phyloP scores from a whole-genome alignment of 176 grass and related monocot genomes.

The Aegilops umbellulata region DNA sequence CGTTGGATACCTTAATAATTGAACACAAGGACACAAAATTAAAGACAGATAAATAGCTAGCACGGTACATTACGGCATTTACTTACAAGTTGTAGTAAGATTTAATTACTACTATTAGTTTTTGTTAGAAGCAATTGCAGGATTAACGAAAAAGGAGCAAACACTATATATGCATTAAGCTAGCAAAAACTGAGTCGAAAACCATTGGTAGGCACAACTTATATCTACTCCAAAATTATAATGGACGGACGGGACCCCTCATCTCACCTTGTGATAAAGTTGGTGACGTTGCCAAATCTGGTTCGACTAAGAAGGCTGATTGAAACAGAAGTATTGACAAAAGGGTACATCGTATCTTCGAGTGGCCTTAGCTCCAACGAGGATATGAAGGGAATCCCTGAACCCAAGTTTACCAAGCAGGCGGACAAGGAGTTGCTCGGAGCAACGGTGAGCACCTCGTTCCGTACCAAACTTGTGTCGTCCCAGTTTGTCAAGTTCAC shows the following conservation, averaged over 20 bases:
- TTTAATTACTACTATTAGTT: no score
- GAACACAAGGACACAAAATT: not conserved
- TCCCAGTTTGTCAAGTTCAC: not conserved
- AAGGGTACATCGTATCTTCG: not conserved
- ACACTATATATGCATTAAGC: no score
- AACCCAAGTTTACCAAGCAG: not conserved
- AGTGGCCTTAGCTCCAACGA: not conserved
- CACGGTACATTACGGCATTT: not conserved
- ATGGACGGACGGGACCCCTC: no score
- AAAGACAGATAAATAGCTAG: not conserved
- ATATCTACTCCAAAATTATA: no score
- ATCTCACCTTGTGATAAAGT: not conserved
- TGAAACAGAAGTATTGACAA: not conserved
- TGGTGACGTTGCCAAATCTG: not conserved
- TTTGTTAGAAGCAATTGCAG: no score
- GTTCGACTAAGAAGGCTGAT: fast-evolving
- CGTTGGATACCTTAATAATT: not conserved
- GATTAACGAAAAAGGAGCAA: no score
- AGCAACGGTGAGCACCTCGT: not conserved
- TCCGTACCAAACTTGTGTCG: no score
- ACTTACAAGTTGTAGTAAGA: no score
- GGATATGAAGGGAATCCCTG: conserved; percentile 17
- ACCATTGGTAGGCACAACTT: no score
- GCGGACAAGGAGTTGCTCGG: not conserved
- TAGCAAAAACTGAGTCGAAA: no score